Percentiles rank a stretch among this genome's conserved stretches.
Evolutionary conservation across 352 stramenopile species (phyloP).

Genomic region (Globisporangium alternatum): DNA sequence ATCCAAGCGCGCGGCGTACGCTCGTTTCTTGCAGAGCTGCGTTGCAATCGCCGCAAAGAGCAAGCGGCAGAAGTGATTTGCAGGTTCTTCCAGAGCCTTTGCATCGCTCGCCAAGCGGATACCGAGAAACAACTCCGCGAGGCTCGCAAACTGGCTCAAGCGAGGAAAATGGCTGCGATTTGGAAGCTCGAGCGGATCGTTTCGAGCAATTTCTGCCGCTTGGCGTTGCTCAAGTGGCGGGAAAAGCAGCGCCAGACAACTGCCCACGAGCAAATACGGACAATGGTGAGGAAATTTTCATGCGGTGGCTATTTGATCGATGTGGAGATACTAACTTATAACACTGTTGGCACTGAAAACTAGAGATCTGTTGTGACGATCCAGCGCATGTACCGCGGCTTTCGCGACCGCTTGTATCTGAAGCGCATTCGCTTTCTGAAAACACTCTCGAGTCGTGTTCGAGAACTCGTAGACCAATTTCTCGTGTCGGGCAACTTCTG

Average conservation of each 20-base stretch:
- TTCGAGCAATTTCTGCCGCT: slow-evolving; percentile 16
- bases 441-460: slow-evolving; percentile 40
- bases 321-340: too few species aligned
- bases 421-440: slow-evolving; percentile 37
- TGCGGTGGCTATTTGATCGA: not conserved
- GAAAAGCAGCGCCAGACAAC: slow-evolving; percentile 23
- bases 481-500: slow-evolving; percentile 55
- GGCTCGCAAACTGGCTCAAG: not conserved
- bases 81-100: slow-evolving; percentile 28
- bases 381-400: slow-evolving; percentile 50
- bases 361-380: slow-evolving; percentile 35
- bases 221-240: slow-evolving; percentile 34
- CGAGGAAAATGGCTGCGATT: slow-evolving; percentile 9
- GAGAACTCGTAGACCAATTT: slow-evolving; percentile 40
- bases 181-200: slow-evolving; percentile 8
- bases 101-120: slow-evolving; percentile 7
- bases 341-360: not conserved
- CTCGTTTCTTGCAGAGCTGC: slow-evolving; percentile 27
- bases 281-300: slow-evolving; percentile 5
- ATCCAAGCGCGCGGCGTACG: slow-evolving; percentile 21
- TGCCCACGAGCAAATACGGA: slow-evolving; percentile 20
- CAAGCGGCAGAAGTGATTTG: slow-evolving; percentile 25
- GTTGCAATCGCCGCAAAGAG: slow-evolving; percentile 14
- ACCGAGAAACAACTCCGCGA: slow-evolving; percentile 8
- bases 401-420: slow-evolving; percentile 38